These are phyloP conservation scores for Paramecium octaurelia DNA, from an alignment of 73 alveolate species.

Conservation along the genomic window DNA sequence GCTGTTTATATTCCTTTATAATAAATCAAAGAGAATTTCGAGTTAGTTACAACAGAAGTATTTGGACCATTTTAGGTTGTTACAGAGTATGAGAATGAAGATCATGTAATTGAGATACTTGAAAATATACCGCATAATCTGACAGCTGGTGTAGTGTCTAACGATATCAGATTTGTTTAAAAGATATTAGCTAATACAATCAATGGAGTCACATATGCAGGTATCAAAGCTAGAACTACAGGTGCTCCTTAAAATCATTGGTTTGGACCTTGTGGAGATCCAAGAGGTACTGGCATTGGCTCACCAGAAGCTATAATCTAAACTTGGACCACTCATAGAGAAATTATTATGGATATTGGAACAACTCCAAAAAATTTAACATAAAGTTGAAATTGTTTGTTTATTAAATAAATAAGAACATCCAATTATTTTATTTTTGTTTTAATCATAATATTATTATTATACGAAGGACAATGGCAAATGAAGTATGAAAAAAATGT, in stretches of 20 bases:
- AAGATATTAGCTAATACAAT: constrained; percentile 69
- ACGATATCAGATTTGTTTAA: constrained; percentile 77
- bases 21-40: constrained; percentile 52
- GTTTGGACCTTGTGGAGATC: constrained; percentile 97
- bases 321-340: constrained; percentile 95
- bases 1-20: not conserved
- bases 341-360: constrained; percentile 87
- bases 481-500: too few relatives aligned
- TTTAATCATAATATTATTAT: too few relatives aligned
- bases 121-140: constrained; percentile 84
- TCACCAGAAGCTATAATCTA: constrained; percentile 82
- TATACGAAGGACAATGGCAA: too few relatives aligned
- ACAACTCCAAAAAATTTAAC: not conserved
- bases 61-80: constrained; percentile 94
- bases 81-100: constrained; percentile 61
- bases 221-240: constrained; percentile 97
- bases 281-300: constrained; percentile 97
- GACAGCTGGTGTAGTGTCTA: constrained; percentile 96
- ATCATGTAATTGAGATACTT: constrained; percentile 62
- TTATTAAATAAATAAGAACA: not conserved
- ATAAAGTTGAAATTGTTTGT: not conserved
- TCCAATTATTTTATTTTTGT: too few relatives aligned
- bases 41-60: constrained; percentile 77
- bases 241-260: constrained; percentile 99
- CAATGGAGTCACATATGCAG: constrained; percentile 86